Evolutionary conservation across 495 filamentous ascomycete species (phyloP).

Genomic region (Immersiella caudata): DNA sequence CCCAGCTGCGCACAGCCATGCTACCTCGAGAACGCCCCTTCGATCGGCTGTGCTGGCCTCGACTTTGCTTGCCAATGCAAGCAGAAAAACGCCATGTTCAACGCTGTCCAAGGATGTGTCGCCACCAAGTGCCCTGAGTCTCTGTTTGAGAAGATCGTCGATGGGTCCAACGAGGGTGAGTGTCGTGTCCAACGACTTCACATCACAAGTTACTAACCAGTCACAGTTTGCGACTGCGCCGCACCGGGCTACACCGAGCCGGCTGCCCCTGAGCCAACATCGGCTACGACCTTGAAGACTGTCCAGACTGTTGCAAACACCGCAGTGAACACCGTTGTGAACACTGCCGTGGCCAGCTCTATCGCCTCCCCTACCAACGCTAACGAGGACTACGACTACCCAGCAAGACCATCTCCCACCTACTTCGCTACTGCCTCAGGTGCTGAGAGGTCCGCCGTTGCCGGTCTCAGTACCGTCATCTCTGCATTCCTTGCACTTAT

Average conservation of each 20-base stretch:
- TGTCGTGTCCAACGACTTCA: not conserved
- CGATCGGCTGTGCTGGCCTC: conserved; percentile 33
- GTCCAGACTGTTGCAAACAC: not conserved
- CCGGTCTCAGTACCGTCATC: conserved; percentile 4
- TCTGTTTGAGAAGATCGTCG: conserved; percentile 33
- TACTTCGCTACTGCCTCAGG: conserved; percentile 12
- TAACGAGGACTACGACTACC: not conserved
- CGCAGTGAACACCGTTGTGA: not conserved
- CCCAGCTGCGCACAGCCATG: conserved; percentile 38
- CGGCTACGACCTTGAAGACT: not conserved
- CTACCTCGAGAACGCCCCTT: conserved; percentile 32
- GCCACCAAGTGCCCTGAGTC: conserved; percentile 25
- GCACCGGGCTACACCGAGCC: not conserved
- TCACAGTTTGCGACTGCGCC: conserved; percentile 25
- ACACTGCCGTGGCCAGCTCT: not conserved
- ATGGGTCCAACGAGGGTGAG: conserved; percentile 31
- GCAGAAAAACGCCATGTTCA: conserved; percentile 32
- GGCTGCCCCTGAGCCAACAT: not conserved
- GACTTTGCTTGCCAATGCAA: conserved; percentile 40
- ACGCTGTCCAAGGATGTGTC: conserved; percentile 37
- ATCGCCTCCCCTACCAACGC: not conserved
- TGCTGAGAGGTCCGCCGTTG: not conserved
- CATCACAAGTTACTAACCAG: not conserved
- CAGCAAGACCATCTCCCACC: not conserved
- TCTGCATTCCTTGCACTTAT: not conserved